Base-by-base conservation (phyloP, 192 early-diverging fungal species). In the Backusella tarrabulga region DNA sequence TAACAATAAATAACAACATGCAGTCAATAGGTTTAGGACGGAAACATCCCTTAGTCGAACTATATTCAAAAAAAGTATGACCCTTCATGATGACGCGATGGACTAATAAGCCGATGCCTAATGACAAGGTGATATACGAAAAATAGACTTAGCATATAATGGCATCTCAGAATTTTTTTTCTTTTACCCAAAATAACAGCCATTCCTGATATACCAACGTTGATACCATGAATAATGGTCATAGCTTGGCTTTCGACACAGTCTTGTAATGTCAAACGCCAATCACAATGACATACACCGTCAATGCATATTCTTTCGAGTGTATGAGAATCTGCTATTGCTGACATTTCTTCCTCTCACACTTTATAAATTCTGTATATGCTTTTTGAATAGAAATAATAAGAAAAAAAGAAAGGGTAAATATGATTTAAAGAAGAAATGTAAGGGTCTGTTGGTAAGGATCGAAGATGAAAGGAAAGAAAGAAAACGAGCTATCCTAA, bases 1-100 rank as follows among this genome's bases (percentile, higher is more conserved):
- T 74, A 34, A 74, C 69, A 6, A 81, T 60, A 32, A 81, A 63
- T 14, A 77, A 26, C 34, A 81, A 29, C 80, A 81, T 81, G 5
- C 54, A 40, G 23, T 81, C 80, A 15, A 81, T 71, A n/a, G 80
- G 80, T 26, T 74, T 76, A 8, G 80, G 80, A 12, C 80, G 71
- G n/a, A 81, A 40, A 34, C 71, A 77, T 32, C 76, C 76, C 38
- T 77, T 81, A 26, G 46, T 34, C 41, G 69, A 54, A 34, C 29
- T 44, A 34, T 63, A 38, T 26, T 81, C 80, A 54, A 76, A 81
- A 35, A 81, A 19, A 7, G 21, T 36, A 63, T 81, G 80, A 6
- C 76, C 75, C 46, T 77, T 76, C 12, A 77, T 60, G 26, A 50
- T 36, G 14, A 74, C 29, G 4, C 80, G 75, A 71, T 81, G 50